phyloP scores from a whole-genome alignment of 257 asterid species.

The Anisodus tanguticus region DNA sequence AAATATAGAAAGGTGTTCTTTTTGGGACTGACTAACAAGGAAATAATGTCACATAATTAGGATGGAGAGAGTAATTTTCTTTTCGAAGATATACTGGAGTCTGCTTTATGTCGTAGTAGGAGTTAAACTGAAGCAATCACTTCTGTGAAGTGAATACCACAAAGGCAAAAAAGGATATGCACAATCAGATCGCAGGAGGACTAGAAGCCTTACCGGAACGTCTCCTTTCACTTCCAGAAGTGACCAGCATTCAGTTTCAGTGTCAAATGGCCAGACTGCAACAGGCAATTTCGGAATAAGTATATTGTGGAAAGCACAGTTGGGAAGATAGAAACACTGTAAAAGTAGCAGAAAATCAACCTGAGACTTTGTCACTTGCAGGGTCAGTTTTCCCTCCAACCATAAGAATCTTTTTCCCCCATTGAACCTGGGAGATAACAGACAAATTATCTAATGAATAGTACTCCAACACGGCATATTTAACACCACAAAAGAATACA shows the following conservation, averaged over 20 bases:
- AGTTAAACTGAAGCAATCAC: not conserved
- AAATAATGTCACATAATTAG: no score
- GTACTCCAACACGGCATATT: constrained; percentile 4
- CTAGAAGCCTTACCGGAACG: constrained; percentile 70
- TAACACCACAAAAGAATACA: not conserved
- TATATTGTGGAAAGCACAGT: constrained; percentile 22
- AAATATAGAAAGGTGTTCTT: no score
- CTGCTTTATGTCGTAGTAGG: not conserved
- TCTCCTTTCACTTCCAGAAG: constrained; percentile 90
- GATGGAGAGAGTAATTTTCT: no score
- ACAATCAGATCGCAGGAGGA: constrained; percentile 18
- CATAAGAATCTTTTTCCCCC: constrained; percentile 95
- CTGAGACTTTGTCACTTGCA: constrained; percentile 77
- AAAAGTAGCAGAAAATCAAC: constrained; percentile 46
- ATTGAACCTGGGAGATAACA: constrained; percentile 65
- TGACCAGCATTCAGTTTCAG: constrained; percentile 97
- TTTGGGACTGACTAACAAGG: no score
- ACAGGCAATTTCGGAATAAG: constrained; percentile 31
- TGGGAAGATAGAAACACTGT: constrained; percentile 19
- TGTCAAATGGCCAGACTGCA: constrained; percentile 95
- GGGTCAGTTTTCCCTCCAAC: constrained; percentile 97
- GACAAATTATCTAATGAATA: not conserved
- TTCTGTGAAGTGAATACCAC: not conserved
- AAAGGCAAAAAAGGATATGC: not conserved
- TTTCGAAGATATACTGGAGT: not conserved